phyloP scores from a whole-genome alignment of 1,139 yeast species.

The Ogataea hybrid region DNA sequence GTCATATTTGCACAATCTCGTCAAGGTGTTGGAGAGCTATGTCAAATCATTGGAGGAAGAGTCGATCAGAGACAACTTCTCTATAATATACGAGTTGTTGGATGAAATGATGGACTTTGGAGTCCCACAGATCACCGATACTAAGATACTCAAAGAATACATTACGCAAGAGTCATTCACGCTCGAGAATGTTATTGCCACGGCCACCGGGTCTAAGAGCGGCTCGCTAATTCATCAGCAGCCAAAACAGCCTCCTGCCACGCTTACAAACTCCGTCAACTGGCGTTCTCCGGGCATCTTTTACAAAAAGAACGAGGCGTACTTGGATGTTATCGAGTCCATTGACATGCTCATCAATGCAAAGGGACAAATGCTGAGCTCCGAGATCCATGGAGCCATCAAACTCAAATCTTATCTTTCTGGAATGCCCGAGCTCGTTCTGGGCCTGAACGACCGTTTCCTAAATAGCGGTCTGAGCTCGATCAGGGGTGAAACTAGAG shows the following conservation, averaged over 20 bases:
- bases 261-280: constrained; percentile 90
- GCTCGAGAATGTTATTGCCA: constrained; percentile 35
- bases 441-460: constrained; percentile 84
- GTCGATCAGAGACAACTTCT: constrained; percentile 91
- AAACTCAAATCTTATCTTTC: constrained; percentile 85
- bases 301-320: constrained; percentile 94
- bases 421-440: constrained; percentile 96
- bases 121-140: constrained; percentile 94
- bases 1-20: constrained; percentile 71
- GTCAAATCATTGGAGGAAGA: constrained; percentile 91
- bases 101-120: constrained; percentile 99
- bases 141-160: constrained; percentile 87
- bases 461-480: constrained; percentile 33
- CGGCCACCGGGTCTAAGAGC: constrained; percentile 19
- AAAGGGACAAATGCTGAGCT: constrained; percentile 84
- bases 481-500: constrained; percentile 29
- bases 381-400: constrained; percentile 87
- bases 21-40: constrained; percentile 80
- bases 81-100: constrained; percentile 83
- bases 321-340: constrained; percentile 89
- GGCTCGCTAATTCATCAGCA: constrained; percentile 20
- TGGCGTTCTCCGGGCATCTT: constrained; percentile 94
- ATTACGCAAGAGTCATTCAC: constrained; percentile 77
- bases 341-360: constrained; percentile 89
- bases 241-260: constrained; percentile 65